A percentile compares a stretch with the other conserved stretches of the same genome.
Conservation (phyloP, 371 early-diverging fungal genomes). For the Mortierella sp. region DNA sequence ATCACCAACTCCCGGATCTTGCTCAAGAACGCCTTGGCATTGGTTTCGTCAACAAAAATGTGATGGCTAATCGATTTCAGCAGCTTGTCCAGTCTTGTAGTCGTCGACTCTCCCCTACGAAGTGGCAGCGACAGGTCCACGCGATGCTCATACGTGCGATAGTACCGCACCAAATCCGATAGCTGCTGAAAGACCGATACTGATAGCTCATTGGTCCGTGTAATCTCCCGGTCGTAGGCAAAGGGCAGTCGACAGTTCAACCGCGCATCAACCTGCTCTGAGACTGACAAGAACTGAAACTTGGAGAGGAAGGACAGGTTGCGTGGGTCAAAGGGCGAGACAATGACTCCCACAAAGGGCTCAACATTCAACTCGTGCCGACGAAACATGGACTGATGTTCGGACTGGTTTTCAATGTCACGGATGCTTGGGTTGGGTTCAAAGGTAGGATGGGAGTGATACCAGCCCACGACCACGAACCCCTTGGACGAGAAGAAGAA, state of each 20-base stretch:
- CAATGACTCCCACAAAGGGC: slow-evolving; percentile 89
- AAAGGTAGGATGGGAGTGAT: slow-evolving; percentile 92
- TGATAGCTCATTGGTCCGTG: slow-evolving; percentile 62
- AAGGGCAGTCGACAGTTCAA: slow-evolving; percentile 66
- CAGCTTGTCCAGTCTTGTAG: slow-evolving; percentile 63
- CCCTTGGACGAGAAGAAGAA: slow-evolving; percentile 78
- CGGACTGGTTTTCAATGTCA: slow-evolving; percentile 88
- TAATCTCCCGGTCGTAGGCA: slow-evolving; percentile 63
- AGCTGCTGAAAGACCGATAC: slow-evolving; percentile 64
- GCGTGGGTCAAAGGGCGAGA: slow-evolving; percentile 78
- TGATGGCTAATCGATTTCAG: slow-evolving; percentile 61
- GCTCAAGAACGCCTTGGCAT: slow-evolving; percentile 57
- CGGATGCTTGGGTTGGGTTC: slow-evolving; percentile 85
- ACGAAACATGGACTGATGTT: slow-evolving; percentile 80
- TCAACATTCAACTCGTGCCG: slow-evolving; percentile 76
- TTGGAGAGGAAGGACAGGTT: slow-evolving; percentile 66
- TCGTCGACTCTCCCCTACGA: slow-evolving; percentile 20
- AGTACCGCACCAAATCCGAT: slow-evolving; percentile 62
- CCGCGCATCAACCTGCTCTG: slow-evolving; percentile 57
- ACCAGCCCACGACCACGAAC: slow-evolving; percentile 91
- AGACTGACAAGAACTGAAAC: slow-evolving; percentile 68
- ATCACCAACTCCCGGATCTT: slow-evolving; percentile 56
- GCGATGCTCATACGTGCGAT: slow-evolving; percentile 70
- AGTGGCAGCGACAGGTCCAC: slow-evolving; percentile 42
- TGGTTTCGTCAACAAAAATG: slow-evolving; percentile 58